Base-by-base conservation (phyloP, 2,329 filamentous ascomycete genomes). In the Pezizomycotina sp. region DNA sequence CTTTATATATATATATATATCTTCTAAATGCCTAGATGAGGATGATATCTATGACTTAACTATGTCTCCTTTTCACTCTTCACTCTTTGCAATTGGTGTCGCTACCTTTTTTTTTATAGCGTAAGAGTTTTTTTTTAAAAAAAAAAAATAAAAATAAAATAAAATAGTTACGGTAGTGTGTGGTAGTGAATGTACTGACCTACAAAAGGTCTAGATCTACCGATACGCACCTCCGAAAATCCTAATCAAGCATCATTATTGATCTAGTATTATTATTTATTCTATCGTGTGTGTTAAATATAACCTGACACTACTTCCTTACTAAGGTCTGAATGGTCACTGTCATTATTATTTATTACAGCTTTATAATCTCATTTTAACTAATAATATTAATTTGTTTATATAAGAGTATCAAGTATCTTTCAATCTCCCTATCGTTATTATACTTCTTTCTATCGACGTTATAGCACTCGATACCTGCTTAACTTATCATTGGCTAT, bases 401-500 rank as follows among this genome's bases (percentile, higher is more conserved):
- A 14, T 32, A 25, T 7, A 19, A 20, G 9, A 12, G 15, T 22
- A 16, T 9, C 12, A 19, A 16, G 12, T n/a, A 19, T 14, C 7
- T 19, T 13, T 7, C 16, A 32, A 6, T 9, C 6, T 32, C 12
- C 9, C 13, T n/a, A n/a, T n/a, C n/a, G n/a, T n/a, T n/a, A n/a
- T 7, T 19, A 32, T 18, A 19, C n/a, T 19, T 22, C 18, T 12
- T 22, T 20, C 13, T 22, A 22, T 9, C 62, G 64, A 28, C 63
- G 58, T 36, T 62, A 65, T 40, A 62, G 62, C 1, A 74, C 18
- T 69, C 74, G 25, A 66, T 69, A 16, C 65, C 67, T 60, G 31
- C 53, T 7, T 33, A 15, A 13, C 13, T 13, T 34, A 50, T 63
- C 23, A 68, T 71, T 25, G 61, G 52, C 12, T 61, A 64, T 1